Evolutionary conservation across 495 filamentous ascomycete species (phyloP), one percentile per base, ranked within the genome.

Genomic region (Talaromyces liani): DNA sequence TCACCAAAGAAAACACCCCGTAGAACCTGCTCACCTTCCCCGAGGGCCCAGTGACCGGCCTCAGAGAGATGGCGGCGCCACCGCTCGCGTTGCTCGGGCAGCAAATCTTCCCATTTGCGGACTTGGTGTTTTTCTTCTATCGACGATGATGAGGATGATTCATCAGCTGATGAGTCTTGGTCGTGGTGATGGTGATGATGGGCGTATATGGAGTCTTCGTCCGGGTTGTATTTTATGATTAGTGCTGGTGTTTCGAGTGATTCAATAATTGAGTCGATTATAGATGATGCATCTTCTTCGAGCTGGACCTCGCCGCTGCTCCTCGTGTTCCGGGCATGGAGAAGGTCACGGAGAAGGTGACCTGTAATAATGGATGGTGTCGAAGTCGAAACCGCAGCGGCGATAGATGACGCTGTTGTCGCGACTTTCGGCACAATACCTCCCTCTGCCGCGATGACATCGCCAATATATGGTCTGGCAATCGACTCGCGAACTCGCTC

Each of bases 1-100:
- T 91, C 83, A 22, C 85, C 82, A 76, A 95, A 95, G 54, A 95
- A 72, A 6, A 96, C 80, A 6, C 89, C 86, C 71, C 87, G 81
- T 39, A 94, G 80, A 12, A 94, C 81, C 34, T 79, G 81, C 74
- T 91, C 89, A 1, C 88, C 89, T 74, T 92, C 83, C 41, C 83
- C 83, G 62, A 83, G 82, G 5, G 82, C 79, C 90, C 90, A 93
- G 60, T 91, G 80, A 4, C 91, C 91, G 3, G 89, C 86, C 63
- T 84, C 77, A 63, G 80, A 80, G 47, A 96, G 76, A 67, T 79
- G 81, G 65, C 80, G 71, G 77, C 87, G 90, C 92, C 92, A 96
- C 14, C 71, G 67, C 56, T 78, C 71, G 66, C 82, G 82, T 72
- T 93, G 84, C 47, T 78, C 67, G 6, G 72, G 69, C 3, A 75